Base-by-base conservation (phyloP, 768 basidiomycete genomes). In the Solioccasus polychromus region DNA sequence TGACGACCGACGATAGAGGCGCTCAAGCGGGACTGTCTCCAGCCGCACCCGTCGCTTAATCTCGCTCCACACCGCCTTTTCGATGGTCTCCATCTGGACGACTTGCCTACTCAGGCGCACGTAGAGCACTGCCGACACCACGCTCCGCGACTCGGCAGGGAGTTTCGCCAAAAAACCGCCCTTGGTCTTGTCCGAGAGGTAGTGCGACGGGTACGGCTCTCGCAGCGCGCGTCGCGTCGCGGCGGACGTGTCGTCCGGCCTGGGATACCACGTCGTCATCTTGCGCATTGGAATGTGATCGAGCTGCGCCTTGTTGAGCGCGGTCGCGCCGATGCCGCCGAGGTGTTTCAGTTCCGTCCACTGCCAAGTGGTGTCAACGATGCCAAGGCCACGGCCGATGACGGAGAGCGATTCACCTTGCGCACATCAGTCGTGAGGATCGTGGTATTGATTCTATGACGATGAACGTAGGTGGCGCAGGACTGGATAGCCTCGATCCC, bases 401-500 rank as follows among this genome's bases (percentile, higher is more conserved):
- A 15, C 30, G 30, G 30, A 31, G 30, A 11, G 20, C 11, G 5
- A 55, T 63, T 44, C 46, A 75, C 78, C 59, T 62, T 55, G 39
- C 74, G 68, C 41, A 77, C 68, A 30, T 72, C 66, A 11, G 66
- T 63, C 18, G 71, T 71, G 44, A 77, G 62, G 30, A 77, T 42
- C 34, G 67, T 70, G 1, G 72, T 68, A 52, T 65, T 62, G 54
- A 77, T 53, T 5, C 64, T 51, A 42, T 73, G 68, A 20, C 57
- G 54, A 30, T 57, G 67, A 55, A 80, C 71, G 55, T 74, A 80
- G 17, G 62, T 64, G 11, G 69, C 56, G 18, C 71, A 76, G 0
- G 74, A 61, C 44, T 74, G 74, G 24, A 82, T 73, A 9, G 65
- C 56, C 45, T 76, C 67, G 18, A 78, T 67, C 17, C 75, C 79